Evolutionary conservation across 2,329 filamentous ascomycete species (phyloP).

Genomic region (Colletotrichum sp.): DNA sequence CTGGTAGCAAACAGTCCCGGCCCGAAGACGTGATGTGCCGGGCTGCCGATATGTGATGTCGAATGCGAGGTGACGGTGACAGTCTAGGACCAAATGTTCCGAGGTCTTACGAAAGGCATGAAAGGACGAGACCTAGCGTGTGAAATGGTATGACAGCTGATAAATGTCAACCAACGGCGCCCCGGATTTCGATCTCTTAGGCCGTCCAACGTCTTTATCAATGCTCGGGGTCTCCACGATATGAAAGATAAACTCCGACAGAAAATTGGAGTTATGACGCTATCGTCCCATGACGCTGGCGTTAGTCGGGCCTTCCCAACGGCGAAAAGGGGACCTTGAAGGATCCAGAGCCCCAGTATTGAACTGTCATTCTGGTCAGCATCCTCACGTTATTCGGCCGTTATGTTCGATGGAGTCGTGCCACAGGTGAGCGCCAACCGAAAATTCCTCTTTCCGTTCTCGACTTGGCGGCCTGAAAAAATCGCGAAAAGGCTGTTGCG

Average conservation of each 20-base stretch:
- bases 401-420: neutral
- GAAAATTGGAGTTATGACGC: conserved; percentile 10
- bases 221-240: neutral
- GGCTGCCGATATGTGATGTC: neutral
- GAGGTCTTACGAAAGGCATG: neutral
- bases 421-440: neutral
- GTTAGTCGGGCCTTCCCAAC: neutral
- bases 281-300: neutral
- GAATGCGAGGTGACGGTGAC: neutral
- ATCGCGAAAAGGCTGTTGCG: neutral
- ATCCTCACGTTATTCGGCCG: neutral
- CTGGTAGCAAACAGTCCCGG: neutral
- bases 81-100: neutral
- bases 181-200: neutral
- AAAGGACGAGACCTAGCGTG: neutral
- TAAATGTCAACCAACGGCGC: neutral
- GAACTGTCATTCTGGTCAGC: neutral
- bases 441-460: neutral
- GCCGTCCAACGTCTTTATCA: neutral
- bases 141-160: neutral
- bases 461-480: neutral
- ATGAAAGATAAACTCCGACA: neutral
- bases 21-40: too few species aligned
- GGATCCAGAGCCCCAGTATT: neutral
- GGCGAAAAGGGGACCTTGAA: neutral